Evolutionary conservation across 2,329 filamentous ascomycete genomes (phyloP), one percentile per base, ranked within the genome.

Genomic region (Diaporthe velutina): DNA sequence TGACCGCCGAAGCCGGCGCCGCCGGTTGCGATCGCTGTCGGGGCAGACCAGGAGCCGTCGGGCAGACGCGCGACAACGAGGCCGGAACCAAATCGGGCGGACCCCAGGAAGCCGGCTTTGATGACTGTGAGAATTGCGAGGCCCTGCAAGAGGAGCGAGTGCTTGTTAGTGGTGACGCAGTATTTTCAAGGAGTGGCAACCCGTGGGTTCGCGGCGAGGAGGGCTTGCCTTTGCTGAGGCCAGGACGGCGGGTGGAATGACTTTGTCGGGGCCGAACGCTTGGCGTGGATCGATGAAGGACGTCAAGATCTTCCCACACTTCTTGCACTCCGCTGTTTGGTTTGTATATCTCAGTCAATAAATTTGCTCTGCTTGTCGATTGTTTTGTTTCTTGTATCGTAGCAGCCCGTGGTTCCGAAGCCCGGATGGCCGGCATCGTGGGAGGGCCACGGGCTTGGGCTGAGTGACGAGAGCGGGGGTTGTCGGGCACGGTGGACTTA

Each of bases 231-330:
- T 98, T 80, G 97, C 97, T 84, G 95, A 95, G 78, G 94, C 93
- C 80, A 99, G 92, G 79, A 99, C 90, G 70, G 93, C 90, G 10
- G 96, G 96, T 67, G 97, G 97, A 80, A 99, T 99, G 83, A 99
- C 93, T 85, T 98, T 98, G 85, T 98, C 97, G 73, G 97, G 96
- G 8, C 96, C 95, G 83, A 98, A 98, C 28, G 96, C 87, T 87
- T 98, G 96, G 82, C 93, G 91, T 28, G 97, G 97, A 83, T 98
- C 97, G 83, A 98, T 91, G 83, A 99, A 99, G 17, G 96, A 98
- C 60, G 94, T 91, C 79, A 99, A 90, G 81, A 98, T 98, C 88
- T 98, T 98, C 82, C 94, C 94, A 83, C 95, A 97, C 86, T 99
- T 99, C 85, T 94, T 97, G 87, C 97, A 98, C 87, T 99, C 97